Evolutionary conservation across 257 asterid species (phyloP), one percentile per base, ranked within the genome.

Genomic region (Ehretia macrophylla): DNA sequence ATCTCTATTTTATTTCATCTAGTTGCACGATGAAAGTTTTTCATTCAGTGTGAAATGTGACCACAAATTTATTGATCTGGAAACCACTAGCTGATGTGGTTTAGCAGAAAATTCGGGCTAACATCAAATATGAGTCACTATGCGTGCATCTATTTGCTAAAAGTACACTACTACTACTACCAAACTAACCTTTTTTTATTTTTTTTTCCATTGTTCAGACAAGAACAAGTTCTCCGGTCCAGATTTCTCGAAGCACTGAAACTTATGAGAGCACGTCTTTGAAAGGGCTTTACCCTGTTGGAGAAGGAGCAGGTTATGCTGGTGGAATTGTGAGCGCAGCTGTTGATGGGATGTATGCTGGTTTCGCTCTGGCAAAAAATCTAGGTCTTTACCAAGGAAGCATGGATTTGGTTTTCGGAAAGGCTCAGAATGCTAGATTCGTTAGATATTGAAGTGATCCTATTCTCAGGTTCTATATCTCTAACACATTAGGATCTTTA

Each of bases 281-380:
- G 40, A 79, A 74, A 66, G 99, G 96, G 76, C 88, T 92, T 8
- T 88, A 88, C 67, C 99, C 99, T 0, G 75, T 92, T 12, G 97
- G 98, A 11, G 98, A 92, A 80, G 95, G 97, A 11, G 97, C 97
- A 0, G 96, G 99, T 5, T 92, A 84, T 69, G 99, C 97, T 8
- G 96, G 99, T 47, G 99, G 99, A 27, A 92, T 88, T 44, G 88
- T 89, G 58, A 88, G 97, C 32, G 97, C 99, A 4, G 96, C 99
- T 0, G 97, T 92, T 17, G 99, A 92, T 67, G 99, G 99, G 12
- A 81, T 86, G 88, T 75, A 77, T 12, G 86, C 96, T 9, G 97
- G 99, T 18, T 88, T 88, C 63, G 93, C 95, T 5, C 64, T 84
- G 22, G 93, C 97, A 0, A 75, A 81, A 58, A 81, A 72, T 57